Percentiles rank a stretch among this genome's conserved stretches.
These are phyloP conservation scores for Thielaviopsis punctulata DNA, from an alignment of 2,329 filamentous ascomycete genomes.

Conservation along the genomic window DNA sequence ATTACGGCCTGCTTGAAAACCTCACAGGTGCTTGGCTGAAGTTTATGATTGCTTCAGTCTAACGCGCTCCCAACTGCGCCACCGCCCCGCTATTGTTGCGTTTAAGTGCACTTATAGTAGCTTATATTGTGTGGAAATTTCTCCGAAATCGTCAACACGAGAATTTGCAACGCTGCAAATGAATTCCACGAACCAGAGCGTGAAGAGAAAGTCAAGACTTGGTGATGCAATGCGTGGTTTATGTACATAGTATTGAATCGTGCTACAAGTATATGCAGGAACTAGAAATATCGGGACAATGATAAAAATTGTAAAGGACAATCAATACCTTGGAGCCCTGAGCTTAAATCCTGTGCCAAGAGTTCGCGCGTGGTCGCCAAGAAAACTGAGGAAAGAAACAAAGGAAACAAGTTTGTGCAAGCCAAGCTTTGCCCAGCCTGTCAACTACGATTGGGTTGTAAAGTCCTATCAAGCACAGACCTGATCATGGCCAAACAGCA, in stretches of 20 bases:
- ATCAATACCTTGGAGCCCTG: no score
- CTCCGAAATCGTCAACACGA: no score
- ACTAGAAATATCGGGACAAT: no score
- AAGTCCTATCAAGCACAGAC: not conserved
- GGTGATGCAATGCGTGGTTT: not conserved
- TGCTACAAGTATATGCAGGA: no score
- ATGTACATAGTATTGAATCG: no score
- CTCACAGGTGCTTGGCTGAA: not conserved
- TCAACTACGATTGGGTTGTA: not conserved
- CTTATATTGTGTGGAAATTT: no score
- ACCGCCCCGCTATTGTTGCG: not conserved
- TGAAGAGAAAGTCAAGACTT: not conserved
- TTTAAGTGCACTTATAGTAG: no score
- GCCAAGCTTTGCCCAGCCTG: not conserved
- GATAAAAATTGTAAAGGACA: no score
- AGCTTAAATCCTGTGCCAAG: no score
- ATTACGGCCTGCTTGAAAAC: not conserved
- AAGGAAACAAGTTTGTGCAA: no score
- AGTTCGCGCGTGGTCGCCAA: not conserved
- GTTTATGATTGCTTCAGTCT: conserved; percentile 5
- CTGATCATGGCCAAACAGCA: not conserved
- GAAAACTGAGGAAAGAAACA: not conserved
- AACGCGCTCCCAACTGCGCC: conserved; percentile 8
- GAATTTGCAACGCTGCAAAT: not conserved
- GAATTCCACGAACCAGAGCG: not conserved